Evolutionary conservation across 495 filamentous ascomycete species (phyloP).

Genomic region (Corynascus novoguineensis): DNA sequence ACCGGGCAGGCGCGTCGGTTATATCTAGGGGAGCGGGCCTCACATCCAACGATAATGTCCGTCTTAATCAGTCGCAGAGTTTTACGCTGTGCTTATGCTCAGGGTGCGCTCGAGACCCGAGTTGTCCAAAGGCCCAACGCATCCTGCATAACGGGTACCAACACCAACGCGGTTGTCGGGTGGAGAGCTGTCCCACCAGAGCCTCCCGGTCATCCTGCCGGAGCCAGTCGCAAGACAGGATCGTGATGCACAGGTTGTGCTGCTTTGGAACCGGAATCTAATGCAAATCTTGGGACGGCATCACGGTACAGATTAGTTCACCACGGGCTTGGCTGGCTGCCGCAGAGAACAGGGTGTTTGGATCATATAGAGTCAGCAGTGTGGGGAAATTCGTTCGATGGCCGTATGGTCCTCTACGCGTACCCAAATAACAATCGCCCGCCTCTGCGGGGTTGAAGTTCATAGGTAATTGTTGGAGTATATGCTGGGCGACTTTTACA

Average conservation of each 20-base stretch:
- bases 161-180: neutral
- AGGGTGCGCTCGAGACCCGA: conserved; percentile 1
- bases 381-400: neutral
- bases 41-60: neutral
- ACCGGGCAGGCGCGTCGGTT: neutral
- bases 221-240: neutral
- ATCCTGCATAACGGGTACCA: conserved; percentile 7
- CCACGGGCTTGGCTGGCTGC: conserved; percentile 2
- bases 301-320: neutral
- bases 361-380: neutral
- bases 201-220: neutral
- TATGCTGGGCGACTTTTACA: too few species aligned
- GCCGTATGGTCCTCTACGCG: neutral
- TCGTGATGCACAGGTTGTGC: neutral
- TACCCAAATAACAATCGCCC: too few species aligned
- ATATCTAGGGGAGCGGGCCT: conserved; percentile 3
- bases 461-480: too few species aligned
- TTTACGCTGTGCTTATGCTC: neutral
- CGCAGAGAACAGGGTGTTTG: neutral
- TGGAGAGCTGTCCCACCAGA: conserved; percentile 11
- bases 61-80: neutral
- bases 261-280: conserved; percentile 2
- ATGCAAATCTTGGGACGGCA: conserved; percentile 13
- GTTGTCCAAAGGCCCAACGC: neutral
- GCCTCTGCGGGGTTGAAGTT: too few species aligned